Base-by-base conservation (phyloP, 441 rosid species). In the Corymbia citriodora region DNA sequence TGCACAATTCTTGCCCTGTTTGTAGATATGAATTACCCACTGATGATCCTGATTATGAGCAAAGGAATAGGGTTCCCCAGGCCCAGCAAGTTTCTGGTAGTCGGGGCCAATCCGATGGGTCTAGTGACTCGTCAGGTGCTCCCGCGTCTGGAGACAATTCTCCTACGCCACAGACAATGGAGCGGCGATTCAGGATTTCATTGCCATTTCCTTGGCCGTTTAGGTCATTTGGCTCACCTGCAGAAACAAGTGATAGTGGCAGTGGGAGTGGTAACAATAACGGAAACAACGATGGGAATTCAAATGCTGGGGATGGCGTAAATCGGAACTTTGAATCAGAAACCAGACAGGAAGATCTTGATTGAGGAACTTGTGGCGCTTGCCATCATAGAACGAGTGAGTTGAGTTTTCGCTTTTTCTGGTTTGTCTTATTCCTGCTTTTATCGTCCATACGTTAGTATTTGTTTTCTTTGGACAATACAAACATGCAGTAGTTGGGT, bases 111-210 rank as follows among this genome's bases (percentile, higher is more conserved):
- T 7, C 85, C 5, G 31, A 79, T 45, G n/a, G 9, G 52, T 45
- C 85, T 25, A 45, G 53, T 0, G 85, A 79, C 85, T 45, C 11
- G 85, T 10, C 85, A 0, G n/a, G 52, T 79, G 85, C 85, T 79
- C 52, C 85, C 1, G n/a, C 18, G 10, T 45, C 85, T 79, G 85
- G 85, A 79, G 85, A 79, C 18, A 79, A 8, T 27, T 90, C 92
- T 86, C 90, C 72, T 93, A 92, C 88, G 27, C 91, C 88, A 31
- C 88, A 65, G 86, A 61, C 93, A 13, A 87, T 57, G 7, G 95
- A 91, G 91, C 93, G 96, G 93, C 92, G 96, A 85, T 93, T 95
- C 90, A 94, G 96, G 68, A 94, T 96, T 89, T 90, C 95, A 1
- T 90, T 96, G 90, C 96, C 96, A 8, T 59, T 90, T 17, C 88